Evolutionary conservation across 176 grass and related monocot genomes (phyloP).

Genomic region (Avena eriantha): DNA sequence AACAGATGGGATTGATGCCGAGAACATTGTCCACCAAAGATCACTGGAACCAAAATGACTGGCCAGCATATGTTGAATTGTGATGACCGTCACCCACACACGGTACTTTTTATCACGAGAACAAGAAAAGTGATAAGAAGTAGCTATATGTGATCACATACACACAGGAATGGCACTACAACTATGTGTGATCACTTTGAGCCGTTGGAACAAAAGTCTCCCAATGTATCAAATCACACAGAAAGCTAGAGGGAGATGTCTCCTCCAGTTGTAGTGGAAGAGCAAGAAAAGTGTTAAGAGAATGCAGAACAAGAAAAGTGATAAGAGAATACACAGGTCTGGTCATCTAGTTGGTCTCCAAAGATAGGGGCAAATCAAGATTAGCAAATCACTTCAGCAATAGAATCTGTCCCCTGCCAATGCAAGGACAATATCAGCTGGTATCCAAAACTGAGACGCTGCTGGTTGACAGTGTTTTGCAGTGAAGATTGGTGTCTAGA

Average conservation of each 20-base stretch:
- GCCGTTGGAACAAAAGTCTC: neutral
- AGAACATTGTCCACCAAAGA: slow-evolving; percentile 23
- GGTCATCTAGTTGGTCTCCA: slow-evolving; percentile 36
- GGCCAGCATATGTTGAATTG: neutral
- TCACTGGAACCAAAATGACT: neutral
- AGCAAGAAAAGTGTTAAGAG: too few relatives aligned
- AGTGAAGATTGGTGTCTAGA: slow-evolving; percentile 21
- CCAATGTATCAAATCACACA: slow-evolving; percentile 21
- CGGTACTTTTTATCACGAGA: neutral
- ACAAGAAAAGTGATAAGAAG: too few relatives aligned
- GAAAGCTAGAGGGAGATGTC: slow-evolving; percentile 4
- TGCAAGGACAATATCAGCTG: neutral
- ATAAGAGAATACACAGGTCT: neutral
- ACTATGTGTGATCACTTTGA: neutral
- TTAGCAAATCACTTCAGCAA: slow-evolving; percentile 9
- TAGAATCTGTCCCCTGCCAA: slow-evolving; percentile 25
- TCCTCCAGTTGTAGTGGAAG: slow-evolving; percentile 8
- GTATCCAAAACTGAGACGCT: slow-evolving; percentile 12
- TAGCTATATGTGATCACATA: too few relatives aligned
- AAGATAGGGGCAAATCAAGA: slow-evolving; percentile 21
- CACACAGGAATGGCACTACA: slow-evolving; percentile 1
- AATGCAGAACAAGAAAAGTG: too few relatives aligned
- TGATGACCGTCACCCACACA: neutral
- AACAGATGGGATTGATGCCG: slow-evolving; percentile 30
- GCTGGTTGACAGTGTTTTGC: slow-evolving; percentile 18